A percentile compares a stretch with the other conserved stretches of the same genome.
phyloP scores from a whole-genome alignment of 257 asterid species.

The Henckelia pumila region DNA sequence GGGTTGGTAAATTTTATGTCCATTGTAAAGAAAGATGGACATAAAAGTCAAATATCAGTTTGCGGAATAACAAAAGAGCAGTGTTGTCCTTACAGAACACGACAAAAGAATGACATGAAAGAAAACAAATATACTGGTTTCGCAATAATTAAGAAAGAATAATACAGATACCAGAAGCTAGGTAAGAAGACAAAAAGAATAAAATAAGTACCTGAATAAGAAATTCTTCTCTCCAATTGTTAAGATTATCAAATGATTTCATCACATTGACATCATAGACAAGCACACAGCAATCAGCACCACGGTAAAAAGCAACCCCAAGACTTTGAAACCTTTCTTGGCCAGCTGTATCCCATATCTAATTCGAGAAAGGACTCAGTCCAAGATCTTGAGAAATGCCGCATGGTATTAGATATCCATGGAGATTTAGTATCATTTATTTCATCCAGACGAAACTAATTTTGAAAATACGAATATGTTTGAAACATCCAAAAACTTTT shows the following conservation, averaged over 20 bases:
- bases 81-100: slow-evolving; percentile 3
- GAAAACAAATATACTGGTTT: slow-evolving; percentile 8
- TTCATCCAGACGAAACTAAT: too few species aligned
- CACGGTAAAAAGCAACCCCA: slow-evolving; percentile 99
- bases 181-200: slow-evolving; percentile 10
- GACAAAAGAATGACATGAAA: not conserved
- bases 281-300: slow-evolving; percentile 99
- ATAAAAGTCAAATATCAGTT: not conserved
- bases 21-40: slow-evolving; percentile 3
- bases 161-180: not conserved
- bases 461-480: not conserved
- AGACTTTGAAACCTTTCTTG: slow-evolving; percentile 99
- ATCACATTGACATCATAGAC: slow-evolving; percentile 87
- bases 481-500: not conserved
- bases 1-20: not conserved
- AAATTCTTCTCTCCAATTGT: slow-evolving; percentile 97
- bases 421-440: not conserved
- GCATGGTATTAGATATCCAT: slow-evolving; percentile 2
- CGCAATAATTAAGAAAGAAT: slow-evolving; percentile 16
- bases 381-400: slow-evolving; percentile 7
- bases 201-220: slow-evolving; percentile 70
- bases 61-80: not conserved
- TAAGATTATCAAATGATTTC: slow-evolving; percentile 92
- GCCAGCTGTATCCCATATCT: slow-evolving; percentile 99
- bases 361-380: slow-evolving; percentile 25